Evolutionary conservation across 2,329 filamentous ascomycete genomes (phyloP), one percentile per base, ranked within the genome.

Genomic region (Exophiala calicioides): DNA sequence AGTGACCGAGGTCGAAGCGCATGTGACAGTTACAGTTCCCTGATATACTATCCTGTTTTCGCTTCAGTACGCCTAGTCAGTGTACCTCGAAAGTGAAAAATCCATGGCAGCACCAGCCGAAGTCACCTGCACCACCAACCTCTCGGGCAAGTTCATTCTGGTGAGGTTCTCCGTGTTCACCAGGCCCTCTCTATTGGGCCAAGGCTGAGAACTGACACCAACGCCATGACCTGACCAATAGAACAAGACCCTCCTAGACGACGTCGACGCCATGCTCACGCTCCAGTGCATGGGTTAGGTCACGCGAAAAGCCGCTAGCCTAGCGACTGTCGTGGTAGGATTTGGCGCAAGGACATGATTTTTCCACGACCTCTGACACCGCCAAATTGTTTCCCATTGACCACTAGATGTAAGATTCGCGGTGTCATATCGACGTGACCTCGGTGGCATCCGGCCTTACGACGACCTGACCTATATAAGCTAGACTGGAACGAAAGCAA

Each of bases 211-310:
- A n/a, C n/a, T n/a, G n/a, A n/a, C n/a, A n/a, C n/a, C n/a, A n/a
- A n/a, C n/a, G n/a, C n/a, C n/a, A 29, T 52, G 31, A 39, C 30
- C 13, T 21, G 26, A 31, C 13, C 9, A 37, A 2, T 31, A 91
- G 88, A 90, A 93, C 77, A 86, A 86, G 65, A 69, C 72, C 53
- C 74, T 90, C 58, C 90, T 86, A 49, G 83, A 86, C 67, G 70
- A 76, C 56, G 71, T 82, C 36, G 86, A 90, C 50, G 73, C 81
- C 1, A 79, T 85, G 53, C 82, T 95, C 5, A 32, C 44, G 42
- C 50, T 74, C 61, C 86, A 90, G 75, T 83, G 84, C 62, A 72
- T 89, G 52, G 73, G 80, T 66, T 91, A 79, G 79, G 59, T 90
- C 39, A 77, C 78, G 38, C 87, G 88, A 68, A 90, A 85, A 72